These are phyloP conservation scores for Malassezia vespertilionis DNA, from an alignment of 1,284 basidiomycete genomes.

Conservation along the genomic window DNA sequence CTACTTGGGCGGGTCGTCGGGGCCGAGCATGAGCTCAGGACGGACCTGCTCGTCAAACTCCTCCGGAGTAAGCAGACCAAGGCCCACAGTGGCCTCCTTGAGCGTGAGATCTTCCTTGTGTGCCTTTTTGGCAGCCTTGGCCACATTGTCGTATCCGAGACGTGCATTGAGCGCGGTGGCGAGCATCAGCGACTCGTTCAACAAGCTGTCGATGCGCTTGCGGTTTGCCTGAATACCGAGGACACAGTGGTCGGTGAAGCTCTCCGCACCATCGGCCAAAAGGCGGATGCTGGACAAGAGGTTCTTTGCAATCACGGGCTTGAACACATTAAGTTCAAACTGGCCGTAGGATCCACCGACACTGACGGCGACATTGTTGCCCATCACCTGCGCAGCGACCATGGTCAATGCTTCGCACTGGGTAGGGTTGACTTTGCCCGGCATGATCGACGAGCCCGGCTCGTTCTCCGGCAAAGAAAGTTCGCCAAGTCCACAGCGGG, in stretches of 20 bases:
- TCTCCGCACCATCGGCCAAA: conserved; percentile 66
- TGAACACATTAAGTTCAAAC: conserved; percentile 99
- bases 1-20: conserved; percentile 29
- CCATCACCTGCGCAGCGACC: conserved; percentile 97
- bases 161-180: conserved; percentile 87
- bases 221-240: conserved; percentile 94
- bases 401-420: conserved; percentile 96
- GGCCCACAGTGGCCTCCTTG: conserved; percentile 80
- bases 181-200: conserved; percentile 82
- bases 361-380: conserved; percentile 87
- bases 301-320: conserved; percentile 97
- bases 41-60: conserved; percentile 92
- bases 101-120: conserved; percentile 94
- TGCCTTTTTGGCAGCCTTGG: conserved; percentile 97
- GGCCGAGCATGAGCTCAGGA: conserved; percentile 59
- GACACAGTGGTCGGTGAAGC: conserved; percentile 93
- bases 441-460: conserved; percentile 99
- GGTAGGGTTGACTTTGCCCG: conserved; percentile 98
- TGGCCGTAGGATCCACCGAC: conserved; percentile 90
- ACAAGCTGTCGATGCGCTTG: conserved; percentile 71
- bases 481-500: conserved; percentile 93
- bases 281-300: conserved; percentile 89
- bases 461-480: conserved; percentile 93
- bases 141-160: conserved; percentile 92
- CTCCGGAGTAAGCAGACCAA: conserved; percentile 74